A percentile compares a stretch with the other conserved stretches of the same genome.
Conservation (phyloP, 169 alveolate species). For the Plasmodium berghei region DNA sequence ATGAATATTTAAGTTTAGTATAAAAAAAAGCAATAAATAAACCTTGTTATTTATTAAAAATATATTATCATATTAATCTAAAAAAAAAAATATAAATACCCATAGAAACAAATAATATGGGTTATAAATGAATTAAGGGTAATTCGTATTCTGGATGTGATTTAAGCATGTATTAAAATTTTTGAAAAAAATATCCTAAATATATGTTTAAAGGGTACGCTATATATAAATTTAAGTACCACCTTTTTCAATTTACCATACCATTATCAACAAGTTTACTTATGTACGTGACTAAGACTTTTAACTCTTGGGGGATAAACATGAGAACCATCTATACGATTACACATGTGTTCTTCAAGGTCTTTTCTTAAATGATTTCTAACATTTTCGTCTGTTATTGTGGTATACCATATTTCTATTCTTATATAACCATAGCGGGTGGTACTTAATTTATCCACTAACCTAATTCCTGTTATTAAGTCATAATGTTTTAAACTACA, state of each 20-base stretch:
- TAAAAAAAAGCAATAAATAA: constrained; percentile 19
- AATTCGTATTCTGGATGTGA: constrained; percentile 8
- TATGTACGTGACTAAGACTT: constrained; percentile 71
- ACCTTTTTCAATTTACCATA: background rate
- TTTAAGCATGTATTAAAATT: background rate
- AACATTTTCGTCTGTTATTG: constrained; percentile 77
- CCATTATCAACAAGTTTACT: constrained; percentile 6
- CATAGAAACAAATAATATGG: constrained; percentile 6
- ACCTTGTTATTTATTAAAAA: constrained; percentile 11
- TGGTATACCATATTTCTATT: constrained; percentile 79
- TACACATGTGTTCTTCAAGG: constrained; percentile 79
- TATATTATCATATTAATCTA: background rate
- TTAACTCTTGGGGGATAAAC: constrained; percentile 78
- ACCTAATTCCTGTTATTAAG: constrained; percentile 86
- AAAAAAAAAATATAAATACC: constrained; percentile 3
- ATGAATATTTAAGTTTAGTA: constrained; percentile 11
- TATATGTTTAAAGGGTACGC: no score
- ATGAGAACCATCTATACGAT: constrained; percentile 79
- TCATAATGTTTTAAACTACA: constrained; percentile 83
- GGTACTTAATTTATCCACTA: constrained; percentile 80
- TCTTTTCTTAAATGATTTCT: constrained; percentile 72
- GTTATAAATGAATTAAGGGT: constrained; percentile 3
- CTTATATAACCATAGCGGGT: constrained; percentile 79
- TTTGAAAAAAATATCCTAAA: no score
- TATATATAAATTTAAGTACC: background rate